Evolutionary conservation across 2,329 filamentous ascomycete genomes (phyloP).

Genomic region (Aspergillus oerlinghausenensis): DNA sequence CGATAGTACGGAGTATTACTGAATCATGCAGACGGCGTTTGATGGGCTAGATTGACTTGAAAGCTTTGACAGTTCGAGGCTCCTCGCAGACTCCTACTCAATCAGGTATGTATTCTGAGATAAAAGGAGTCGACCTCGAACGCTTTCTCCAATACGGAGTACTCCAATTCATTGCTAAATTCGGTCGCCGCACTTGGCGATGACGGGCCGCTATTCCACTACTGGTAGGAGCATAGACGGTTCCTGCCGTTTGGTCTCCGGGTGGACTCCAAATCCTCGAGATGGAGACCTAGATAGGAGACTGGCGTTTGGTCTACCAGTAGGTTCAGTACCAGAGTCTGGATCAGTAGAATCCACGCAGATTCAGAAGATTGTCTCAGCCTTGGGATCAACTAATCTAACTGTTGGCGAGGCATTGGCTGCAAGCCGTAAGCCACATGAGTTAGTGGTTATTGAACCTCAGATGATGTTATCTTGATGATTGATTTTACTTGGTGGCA

Average conservation of each 20-base stretch:
- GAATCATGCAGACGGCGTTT: not conserved
- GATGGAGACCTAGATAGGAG: not conserved
- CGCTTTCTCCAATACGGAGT: not conserved
- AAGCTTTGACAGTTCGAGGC: not conserved
- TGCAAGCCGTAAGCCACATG: not conserved
- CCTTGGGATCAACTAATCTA: not conserved
- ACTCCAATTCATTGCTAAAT: not conserved
- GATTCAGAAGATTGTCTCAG: not conserved
- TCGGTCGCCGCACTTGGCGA: too few species aligned
- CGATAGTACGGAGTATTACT: too few species aligned
- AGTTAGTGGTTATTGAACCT: not conserved
- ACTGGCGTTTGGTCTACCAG: not conserved
- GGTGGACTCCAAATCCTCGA: not conserved
- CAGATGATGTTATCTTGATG: not conserved
- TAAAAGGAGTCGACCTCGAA: not conserved
- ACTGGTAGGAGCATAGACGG: not conserved
- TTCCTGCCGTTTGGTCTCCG: not conserved
- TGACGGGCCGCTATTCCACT: not conserved
- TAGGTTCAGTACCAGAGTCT: too few species aligned
- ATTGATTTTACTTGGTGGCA: not conserved
- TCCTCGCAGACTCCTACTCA: not conserved
- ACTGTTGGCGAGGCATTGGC: not conserved
- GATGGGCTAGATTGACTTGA: not conserved
- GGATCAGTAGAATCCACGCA: not conserved
- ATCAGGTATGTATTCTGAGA: not conserved